These are phyloP conservation scores for Radiomyces spectabilis DNA, from an alignment of 192 early-diverging fungal genomes.

Conservation along the genomic window DNA sequence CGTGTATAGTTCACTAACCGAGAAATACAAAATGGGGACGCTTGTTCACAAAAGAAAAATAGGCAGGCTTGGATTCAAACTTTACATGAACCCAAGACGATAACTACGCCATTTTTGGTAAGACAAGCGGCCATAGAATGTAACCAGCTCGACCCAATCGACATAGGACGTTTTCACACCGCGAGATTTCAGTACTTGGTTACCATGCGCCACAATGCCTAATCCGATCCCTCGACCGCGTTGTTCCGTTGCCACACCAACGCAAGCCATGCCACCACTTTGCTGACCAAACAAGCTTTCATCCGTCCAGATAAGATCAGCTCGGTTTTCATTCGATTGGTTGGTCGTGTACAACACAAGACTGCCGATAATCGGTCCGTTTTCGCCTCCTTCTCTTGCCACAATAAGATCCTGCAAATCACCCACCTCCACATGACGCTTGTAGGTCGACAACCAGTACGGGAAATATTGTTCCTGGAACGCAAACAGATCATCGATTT, in stretches of 20 bases:
- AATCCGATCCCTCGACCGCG: slow-evolving; percentile 27
- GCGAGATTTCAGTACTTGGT: slow-evolving; percentile 17
- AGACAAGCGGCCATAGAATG: slow-evolving; percentile 16
- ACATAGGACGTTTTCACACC: slow-evolving; percentile 26
- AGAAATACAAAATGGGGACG: too few relatives aligned
- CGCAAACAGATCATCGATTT: slow-evolving; percentile 11
- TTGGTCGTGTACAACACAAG: slow-evolving; percentile 11
- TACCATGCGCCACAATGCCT: slow-evolving; percentile 29
- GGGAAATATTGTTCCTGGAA: slow-evolving; percentile 25
- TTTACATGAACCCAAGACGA: too few relatives aligned
- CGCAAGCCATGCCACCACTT: slow-evolving; percentile 33
- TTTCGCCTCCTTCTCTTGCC: slow-evolving; percentile 8
- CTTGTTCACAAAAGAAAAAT: too few relatives aligned
- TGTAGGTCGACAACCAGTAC: slow-evolving; percentile 27
- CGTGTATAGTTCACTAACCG: too few relatives aligned
- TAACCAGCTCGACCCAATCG: slow-evolving; percentile 30
- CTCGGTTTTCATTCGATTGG: slow-evolving; percentile 15
- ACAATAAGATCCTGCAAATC: slow-evolving; percentile 29
- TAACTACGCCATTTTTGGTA: slow-evolving; percentile 28
- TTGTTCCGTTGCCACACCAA: slow-evolving; percentile 24
- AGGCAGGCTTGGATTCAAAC: too few relatives aligned
- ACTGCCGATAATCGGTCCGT: slow-evolving; percentile 20
- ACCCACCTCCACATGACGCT: slow-evolving; percentile 24
- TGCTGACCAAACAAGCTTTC: slow-evolving; percentile 10
- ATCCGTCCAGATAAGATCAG: slow-evolving; percentile 24